phyloP scores from a whole-genome alignment of 805 yeast species.

The Barnettozyma wickerhamii region DNA sequence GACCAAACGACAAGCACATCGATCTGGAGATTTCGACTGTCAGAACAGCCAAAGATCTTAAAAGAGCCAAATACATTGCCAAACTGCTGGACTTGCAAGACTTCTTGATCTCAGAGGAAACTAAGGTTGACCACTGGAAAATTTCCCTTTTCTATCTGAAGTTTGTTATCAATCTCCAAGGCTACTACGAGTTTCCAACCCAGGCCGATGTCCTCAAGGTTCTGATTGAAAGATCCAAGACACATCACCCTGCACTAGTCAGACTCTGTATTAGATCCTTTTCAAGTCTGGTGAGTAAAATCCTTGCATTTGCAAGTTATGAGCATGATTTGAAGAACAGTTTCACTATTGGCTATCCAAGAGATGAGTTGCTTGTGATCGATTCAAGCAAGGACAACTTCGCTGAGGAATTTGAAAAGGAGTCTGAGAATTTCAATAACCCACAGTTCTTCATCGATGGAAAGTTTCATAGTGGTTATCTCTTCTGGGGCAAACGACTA shows the following conservation, averaged over 20 bases:
- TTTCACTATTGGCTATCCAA: conserved; percentile 32
- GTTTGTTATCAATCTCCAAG: conserved; percentile 48
- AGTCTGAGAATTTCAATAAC: conserved; percentile 41
- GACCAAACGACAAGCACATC: conserved; percentile 58
- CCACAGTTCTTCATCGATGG: conserved; percentile 58
- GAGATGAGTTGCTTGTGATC: conserved; percentile 36
- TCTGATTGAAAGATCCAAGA: conserved; percentile 43
- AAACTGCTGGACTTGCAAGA: conserved; percentile 41
- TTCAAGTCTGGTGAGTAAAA: conserved; percentile 44
- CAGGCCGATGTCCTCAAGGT: conserved; percentile 37
- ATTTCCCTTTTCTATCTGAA: conserved; percentile 43
- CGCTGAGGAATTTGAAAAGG: conserved; percentile 36
- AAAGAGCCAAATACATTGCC: conserved; percentile 40
- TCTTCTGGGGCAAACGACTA: conserved; percentile 66
- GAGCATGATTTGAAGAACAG: conserved; percentile 44
- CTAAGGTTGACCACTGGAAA: conserved; percentile 51
- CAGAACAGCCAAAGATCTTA: conserved; percentile 56
- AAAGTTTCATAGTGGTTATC: conserved; percentile 57
- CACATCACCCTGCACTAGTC: conserved; percentile 67
- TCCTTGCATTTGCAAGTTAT: conserved; percentile 40
- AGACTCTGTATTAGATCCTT: conserved; percentile 58
- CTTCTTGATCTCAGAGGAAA: conserved; percentile 25
- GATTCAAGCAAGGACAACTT: conserved; percentile 27
- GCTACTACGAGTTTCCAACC: conserved; percentile 44
- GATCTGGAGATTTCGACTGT: conserved; percentile 57